Evolutionary conservation across 805 yeast species (phyloP).

Genomic region (Geotrichum ghanense): DNA sequence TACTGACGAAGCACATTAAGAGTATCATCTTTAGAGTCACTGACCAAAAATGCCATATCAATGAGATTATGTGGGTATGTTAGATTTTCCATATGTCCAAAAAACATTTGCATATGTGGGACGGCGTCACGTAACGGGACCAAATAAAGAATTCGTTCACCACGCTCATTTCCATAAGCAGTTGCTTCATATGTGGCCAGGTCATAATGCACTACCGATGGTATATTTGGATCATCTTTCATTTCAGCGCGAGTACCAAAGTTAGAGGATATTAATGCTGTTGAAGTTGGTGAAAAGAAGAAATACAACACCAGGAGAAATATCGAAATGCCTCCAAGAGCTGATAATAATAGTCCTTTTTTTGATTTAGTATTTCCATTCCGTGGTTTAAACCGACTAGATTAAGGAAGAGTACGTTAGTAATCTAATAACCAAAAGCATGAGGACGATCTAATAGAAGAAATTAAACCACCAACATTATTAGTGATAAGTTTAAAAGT

Average conservation of each 20-base stretch:
- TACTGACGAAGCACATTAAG: slow-evolving; percentile 52
- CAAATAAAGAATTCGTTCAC: slow-evolving; percentile 70
- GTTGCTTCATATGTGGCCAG: slow-evolving; percentile 53
- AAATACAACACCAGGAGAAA: not conserved
- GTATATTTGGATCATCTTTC: slow-evolving; percentile 17
- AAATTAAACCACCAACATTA: no score
- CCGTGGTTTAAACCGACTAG: not conserved
- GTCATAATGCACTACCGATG: slow-evolving; percentile 59
- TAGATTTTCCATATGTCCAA: slow-evolving; percentile 64
- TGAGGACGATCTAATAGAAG: no score
- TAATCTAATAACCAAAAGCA: no score
- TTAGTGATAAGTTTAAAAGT: no score
- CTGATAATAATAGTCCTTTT: not conserved
- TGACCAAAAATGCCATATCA: slow-evolving; percentile 75
- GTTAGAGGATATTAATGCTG: slow-evolving; percentile 2
- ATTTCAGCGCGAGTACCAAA: slow-evolving; percentile 5
- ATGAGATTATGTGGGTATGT: slow-evolving; percentile 81
- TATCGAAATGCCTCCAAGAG: not conserved
- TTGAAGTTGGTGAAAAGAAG: not conserved
- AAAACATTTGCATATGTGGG: slow-evolving; percentile 80
- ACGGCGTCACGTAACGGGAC: slow-evolving; percentile 92
- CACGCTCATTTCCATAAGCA: slow-evolving; percentile 65
- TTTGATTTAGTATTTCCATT: not conserved
- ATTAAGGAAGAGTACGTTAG: no score
- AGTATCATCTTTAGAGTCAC: slow-evolving; percentile 85